A percentile compares a stretch with the other conserved stretches of the same genome.
Evolutionary conservation across 495 filamentous ascomycete genomes (phyloP).

Genomic region (Hypoxylon subgilvum): DNA sequence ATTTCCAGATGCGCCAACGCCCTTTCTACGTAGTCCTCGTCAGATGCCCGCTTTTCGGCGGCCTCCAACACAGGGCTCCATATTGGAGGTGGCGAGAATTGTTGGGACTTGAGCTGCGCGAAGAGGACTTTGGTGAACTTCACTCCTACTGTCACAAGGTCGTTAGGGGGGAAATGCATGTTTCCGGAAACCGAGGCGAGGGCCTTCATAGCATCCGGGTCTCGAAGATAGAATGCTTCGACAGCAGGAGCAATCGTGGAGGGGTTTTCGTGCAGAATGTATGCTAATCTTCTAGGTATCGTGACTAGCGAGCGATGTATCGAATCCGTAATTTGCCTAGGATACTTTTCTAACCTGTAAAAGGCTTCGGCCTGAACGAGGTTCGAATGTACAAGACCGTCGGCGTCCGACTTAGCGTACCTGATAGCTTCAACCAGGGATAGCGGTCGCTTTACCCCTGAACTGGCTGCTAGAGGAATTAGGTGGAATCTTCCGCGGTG

Average conservation of each 20-base stretch:
- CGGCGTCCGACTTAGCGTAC: constrained; percentile 60
- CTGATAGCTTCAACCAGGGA: constrained; percentile 64
- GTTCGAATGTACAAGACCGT: constrained; percentile 65
- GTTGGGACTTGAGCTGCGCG: constrained; percentile 89
- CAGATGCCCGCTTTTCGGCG: constrained; percentile 11
- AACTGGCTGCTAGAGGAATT: constrained; percentile 60
- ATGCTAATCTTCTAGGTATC: constrained; percentile 83
- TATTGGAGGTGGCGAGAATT: constrained; percentile 70
- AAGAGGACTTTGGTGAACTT: constrained; percentile 87
- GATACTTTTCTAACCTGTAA: constrained; percentile 82
- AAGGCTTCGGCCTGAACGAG: constrained; percentile 88
- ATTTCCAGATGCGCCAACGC: constrained; percentile 63
- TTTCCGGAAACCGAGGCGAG: constrained; percentile 57
- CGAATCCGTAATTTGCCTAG: constrained; percentile 69
- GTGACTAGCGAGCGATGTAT: constrained; percentile 73
- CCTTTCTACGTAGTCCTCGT: constrained; percentile 40
- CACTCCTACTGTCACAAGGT: constrained; percentile 78
- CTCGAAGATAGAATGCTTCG: constrained; percentile 91
- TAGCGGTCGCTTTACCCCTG: constrained; percentile 53
- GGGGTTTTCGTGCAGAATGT: constrained; percentile 74
- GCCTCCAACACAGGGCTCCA: constrained; percentile 59
- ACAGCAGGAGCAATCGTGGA: constrained; percentile 78
- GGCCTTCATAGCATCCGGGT: constrained; percentile 76
- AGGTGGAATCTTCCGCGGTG: constrained; percentile 74
- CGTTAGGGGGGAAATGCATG: constrained; percentile 69